These are phyloP conservation scores for Tuber calosporum DNA, from an alignment of 495 filamentous ascomycete genomes.

Conservation along the genomic window DNA sequence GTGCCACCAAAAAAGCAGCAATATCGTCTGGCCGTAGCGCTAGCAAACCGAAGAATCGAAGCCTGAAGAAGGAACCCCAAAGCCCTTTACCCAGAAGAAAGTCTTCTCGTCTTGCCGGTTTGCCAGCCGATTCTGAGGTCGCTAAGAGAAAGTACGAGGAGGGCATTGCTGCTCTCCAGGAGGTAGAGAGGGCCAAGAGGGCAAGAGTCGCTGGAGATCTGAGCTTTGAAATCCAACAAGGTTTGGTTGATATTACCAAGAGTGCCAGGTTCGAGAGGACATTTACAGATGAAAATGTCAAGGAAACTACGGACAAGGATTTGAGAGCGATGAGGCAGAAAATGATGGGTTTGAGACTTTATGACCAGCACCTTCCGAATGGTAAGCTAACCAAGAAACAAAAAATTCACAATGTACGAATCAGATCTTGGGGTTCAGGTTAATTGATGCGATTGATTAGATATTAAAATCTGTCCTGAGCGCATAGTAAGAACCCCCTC, in stretches of 20 bases:
- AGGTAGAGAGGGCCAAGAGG: conserved; percentile 59
- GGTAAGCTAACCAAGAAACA: conserved; percentile 47
- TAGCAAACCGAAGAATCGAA: conserved; percentile 24
- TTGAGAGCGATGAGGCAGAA: conserved; percentile 68
- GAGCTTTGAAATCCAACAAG: conserved; percentile 57
- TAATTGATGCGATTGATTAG: conserved; percentile 45
- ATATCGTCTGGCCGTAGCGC: conserved; percentile 36
- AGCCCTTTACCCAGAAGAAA: conserved; percentile 53
- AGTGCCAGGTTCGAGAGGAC: conserved; percentile 62
- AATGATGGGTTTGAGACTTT: conserved; percentile 73
- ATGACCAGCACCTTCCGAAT: conserved; percentile 71
- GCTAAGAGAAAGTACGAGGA: conserved; percentile 76
- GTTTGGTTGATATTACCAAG: conserved; percentile 19
- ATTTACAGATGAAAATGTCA: conserved; percentile 72
- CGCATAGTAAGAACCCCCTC: conserved; percentile 48
- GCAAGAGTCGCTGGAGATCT: conserved; percentile 64
- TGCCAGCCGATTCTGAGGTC: conserved; percentile 62
- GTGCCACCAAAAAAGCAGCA: conserved; percentile 39
- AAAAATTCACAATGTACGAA: not conserved
- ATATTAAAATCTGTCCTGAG: conserved; percentile 89
- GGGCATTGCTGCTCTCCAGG: conserved; percentile 55
- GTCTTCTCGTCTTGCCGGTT: conserved; percentile 59
- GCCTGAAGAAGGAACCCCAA: conserved; percentile 49
- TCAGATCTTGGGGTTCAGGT: not conserved
- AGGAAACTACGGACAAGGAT: conserved; percentile 69